A percentile compares a stretch with the other conserved stretches of the same genome.
Conservation (phyloP, 208 protist species). For the Novymonas esmeraldas region DNA sequence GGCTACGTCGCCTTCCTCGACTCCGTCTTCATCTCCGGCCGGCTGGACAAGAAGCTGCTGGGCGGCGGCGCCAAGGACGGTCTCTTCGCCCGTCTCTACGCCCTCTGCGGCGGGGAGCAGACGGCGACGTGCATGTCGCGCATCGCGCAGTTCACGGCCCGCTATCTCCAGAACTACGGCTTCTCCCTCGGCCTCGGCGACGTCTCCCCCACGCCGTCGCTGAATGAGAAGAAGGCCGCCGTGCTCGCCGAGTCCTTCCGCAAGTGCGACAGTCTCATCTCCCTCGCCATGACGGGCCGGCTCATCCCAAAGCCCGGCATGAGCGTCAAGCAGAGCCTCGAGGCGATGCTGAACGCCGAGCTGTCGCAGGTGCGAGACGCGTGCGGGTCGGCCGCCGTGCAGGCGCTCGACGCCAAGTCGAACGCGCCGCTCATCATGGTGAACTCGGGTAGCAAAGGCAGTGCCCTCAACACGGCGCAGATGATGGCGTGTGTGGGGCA, state of each 20-base stretch:
- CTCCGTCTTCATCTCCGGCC: conserved; percentile 95
- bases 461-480: conserved; percentile 99
- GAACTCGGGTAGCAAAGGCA: conserved; percentile 97
- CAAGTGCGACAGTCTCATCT: conserved; percentile 93
- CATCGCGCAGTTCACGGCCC: conserved; percentile 94
- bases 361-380: conserved; percentile 98
- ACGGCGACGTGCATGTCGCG: conserved; percentile 95
- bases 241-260: conserved; percentile 95
- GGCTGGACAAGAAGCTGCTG: conserved; percentile 97
- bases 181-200: conserved; percentile 99
- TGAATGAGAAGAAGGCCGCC: conserved; percentile 91
- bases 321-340: conserved; percentile 94
- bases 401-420: conserved; percentile 89
- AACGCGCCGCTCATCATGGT: conserved; percentile 99
- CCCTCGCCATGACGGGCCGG: conserved; percentile 90
- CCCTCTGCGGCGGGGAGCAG: conserved; percentile 76
- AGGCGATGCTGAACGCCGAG: conserved; percentile 94
- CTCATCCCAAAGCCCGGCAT: conserved; percentile 95
- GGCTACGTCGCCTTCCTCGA: conserved; percentile 96
- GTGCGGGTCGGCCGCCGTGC: conserved; percentile 96
- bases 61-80: conserved; percentile 95
- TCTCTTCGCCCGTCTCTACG: conserved; percentile 96
- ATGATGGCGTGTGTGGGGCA: conserved; percentile 99
- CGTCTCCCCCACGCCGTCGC: conserved; percentile 91
- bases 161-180: conserved; percentile 96